Conservation (phyloP, 2,329 filamentous ascomycete genomes). For the Fusarium sp. region DNA sequence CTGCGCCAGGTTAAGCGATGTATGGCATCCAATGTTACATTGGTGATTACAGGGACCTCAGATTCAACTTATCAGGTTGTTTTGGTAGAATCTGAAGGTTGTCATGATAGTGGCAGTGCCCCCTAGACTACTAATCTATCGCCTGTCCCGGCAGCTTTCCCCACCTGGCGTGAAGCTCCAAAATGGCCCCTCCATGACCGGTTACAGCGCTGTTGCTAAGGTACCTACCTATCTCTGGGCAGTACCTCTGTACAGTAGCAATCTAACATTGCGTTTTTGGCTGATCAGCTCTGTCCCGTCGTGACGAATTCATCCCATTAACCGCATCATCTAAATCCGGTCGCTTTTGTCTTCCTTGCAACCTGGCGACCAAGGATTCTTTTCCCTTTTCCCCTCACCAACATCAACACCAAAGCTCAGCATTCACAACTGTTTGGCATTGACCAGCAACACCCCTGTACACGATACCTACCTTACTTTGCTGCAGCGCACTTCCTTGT, state of each 20-base stretch:
- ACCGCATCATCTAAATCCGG: not conserved
- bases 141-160: not conserved
- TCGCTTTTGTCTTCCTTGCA: not conserved
- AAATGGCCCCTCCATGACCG: not conserved
- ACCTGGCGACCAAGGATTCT: not conserved
- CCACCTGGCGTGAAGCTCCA: constrained; percentile 22
- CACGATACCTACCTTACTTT: not conserved
- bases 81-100: constrained; percentile 1
- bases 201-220: not conserved
- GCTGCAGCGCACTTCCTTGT: constrained; percentile 20
- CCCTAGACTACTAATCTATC: not conserved
- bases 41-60: not conserved
- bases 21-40: constrained; percentile 3
- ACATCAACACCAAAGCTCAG: constrained; percentile 8
- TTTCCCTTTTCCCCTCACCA: not conserved
- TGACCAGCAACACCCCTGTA: constrained; percentile 16
- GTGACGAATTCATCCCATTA: constrained; percentile 24
- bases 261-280: not conserved
- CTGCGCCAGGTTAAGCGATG: constrained; percentile 6
- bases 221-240: not conserved
- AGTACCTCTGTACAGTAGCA: not conserved
- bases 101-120: constrained; percentile 9
- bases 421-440: constrained; percentile 20
- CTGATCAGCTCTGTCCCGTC: not conserved
- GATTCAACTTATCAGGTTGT: not conserved